Conservation (phyloP, 2,329 filamentous ascomycete genomes). For the Sporothrix euskadiensis region DNA sequence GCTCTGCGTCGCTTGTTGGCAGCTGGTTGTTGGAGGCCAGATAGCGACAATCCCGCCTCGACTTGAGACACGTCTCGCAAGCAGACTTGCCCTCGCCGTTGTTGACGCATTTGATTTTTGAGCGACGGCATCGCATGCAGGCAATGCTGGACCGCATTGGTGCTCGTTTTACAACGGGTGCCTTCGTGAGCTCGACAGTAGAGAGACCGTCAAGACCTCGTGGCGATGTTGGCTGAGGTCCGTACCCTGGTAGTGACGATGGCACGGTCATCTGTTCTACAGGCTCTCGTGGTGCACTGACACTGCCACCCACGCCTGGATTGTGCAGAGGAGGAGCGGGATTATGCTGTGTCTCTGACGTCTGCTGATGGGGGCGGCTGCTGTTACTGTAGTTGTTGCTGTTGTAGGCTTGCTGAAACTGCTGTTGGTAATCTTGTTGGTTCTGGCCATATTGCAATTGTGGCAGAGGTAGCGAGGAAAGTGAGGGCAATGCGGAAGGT, state of each 20-base stretch:
- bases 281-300: background rate
- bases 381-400: background rate
- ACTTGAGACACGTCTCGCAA: conserved; percentile 73
- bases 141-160: conserved; percentile 78
- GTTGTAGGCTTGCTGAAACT: background rate
- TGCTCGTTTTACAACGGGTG: conserved; percentile 42
- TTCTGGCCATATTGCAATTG: background rate
- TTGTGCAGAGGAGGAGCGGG: background rate
- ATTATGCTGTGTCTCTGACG: background rate
- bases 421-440: conserved; percentile 16
- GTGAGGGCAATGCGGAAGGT: background rate
- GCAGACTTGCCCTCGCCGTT: conserved; percentile 64
- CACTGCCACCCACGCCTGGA: background rate
- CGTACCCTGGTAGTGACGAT: background rate
- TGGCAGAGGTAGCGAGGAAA: background rate
- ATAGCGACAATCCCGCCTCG: conserved; percentile 71
- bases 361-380: background rate
- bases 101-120: conserved; percentile 88
- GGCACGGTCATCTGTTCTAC: background rate
- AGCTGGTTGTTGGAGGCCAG: conserved; percentile 49
- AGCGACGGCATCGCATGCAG: conserved; percentile 71
- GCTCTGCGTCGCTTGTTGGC: background rate
- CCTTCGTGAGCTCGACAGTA: conserved; percentile 44
- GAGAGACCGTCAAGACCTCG: background rate
- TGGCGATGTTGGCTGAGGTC: background rate